These are phyloP conservation scores for Anthoceros angustus DNA, from an alignment of 225 moss, liverwort and hornwort genomes.

Conservation along the genomic window DNA sequence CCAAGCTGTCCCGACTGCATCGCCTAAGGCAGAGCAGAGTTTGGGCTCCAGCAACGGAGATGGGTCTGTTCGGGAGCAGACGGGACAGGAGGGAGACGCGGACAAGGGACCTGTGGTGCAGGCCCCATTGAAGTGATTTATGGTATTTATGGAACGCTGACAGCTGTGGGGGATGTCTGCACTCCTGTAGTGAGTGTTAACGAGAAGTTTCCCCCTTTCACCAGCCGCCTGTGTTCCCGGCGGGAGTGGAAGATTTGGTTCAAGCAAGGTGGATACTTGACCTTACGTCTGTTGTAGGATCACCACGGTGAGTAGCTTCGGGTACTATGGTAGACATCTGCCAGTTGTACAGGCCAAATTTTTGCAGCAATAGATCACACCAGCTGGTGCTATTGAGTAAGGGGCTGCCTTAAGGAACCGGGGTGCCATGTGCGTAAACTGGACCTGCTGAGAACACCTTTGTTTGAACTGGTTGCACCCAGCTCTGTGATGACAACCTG, in stretches of 20 bases:
- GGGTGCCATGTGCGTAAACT: not conserved
- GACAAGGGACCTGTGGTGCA: slow-evolving; percentile 20
- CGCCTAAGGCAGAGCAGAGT: not conserved
- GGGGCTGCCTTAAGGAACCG: not conserved
- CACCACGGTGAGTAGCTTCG: slow-evolving; percentile 5
- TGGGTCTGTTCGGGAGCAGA: slow-evolving; percentile 17
- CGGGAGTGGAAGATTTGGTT: not conserved
- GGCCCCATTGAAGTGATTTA: slow-evolving; percentile 22
- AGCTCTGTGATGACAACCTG: too few species aligned
- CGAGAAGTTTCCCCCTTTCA: not conserved
- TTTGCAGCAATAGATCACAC: slow-evolving; percentile 32
- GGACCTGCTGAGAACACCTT: not conserved
- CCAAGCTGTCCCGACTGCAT: slow-evolving; percentile 6
- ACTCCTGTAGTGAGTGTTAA: not conserved
- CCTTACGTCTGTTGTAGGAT: not conserved
- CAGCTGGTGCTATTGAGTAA: not conserved
- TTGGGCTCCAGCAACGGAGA: slow-evolving; percentile 46
- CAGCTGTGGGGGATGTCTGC: not conserved
- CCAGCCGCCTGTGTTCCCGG: not conserved
- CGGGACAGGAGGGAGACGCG: slow-evolving; percentile 23
- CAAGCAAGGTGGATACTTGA: slow-evolving; percentile 7
- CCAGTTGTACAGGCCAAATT: slow-evolving; percentile 34
- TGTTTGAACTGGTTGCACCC: not conserved
- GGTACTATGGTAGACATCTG: slow-evolving; percentile 12
- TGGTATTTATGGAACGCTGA: not conserved